Evolutionary conservation across 768 basidiomycete genomes (phyloP), one percentile per base, ranked within the genome.

Genomic region (Mycena rosella): DNA sequence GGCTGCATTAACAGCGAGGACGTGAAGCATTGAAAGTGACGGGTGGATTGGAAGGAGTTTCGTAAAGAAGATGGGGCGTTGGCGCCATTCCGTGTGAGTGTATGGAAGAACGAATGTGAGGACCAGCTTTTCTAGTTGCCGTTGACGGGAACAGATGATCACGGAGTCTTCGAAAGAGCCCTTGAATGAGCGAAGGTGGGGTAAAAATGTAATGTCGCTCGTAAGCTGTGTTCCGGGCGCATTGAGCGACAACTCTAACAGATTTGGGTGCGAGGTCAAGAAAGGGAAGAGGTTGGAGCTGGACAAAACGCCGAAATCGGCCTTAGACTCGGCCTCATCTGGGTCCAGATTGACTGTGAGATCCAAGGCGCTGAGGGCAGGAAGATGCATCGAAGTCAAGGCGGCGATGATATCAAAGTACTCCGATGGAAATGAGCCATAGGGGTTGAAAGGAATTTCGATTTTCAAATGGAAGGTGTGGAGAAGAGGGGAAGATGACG

Each of bases 181-280:
- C 17, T 51, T 59, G 57, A 65, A 65, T 13, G 49, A 65, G 38
- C 51, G 57, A 65, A 65, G 56, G 20, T 11, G 38, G n/a, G 63
- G 49, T 24, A 65, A 36, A 24, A 58, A 48, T 3, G 36, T 10
- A 20, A 42, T 24, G n/a, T 59, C 64, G 15, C 45, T 17, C 18
- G 27, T 38, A 5, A 58, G 47, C 15, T 22, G 24, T 24, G 64
- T 65, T 22, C 56, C 56, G 15, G 20, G 17, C 2, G 48, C 40
- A 22, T 18, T 45, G 5, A 65, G 42, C 4, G 64, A 36, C 5
- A 65, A 51, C n/a, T 52, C n/a, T 2, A 22, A 5, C 13, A 65
- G 27, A n/a, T 49, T 65, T 15, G 48, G 64, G 20, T 65, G 56
- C 17, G 57, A 27, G 18, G 11, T 26, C 40, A 59, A 27, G 57